These are phyloP conservation scores for Cryphonectria parasitica DNA, from an alignment of 2,329 filamentous ascomycete genomes.

Conservation along the genomic window DNA sequence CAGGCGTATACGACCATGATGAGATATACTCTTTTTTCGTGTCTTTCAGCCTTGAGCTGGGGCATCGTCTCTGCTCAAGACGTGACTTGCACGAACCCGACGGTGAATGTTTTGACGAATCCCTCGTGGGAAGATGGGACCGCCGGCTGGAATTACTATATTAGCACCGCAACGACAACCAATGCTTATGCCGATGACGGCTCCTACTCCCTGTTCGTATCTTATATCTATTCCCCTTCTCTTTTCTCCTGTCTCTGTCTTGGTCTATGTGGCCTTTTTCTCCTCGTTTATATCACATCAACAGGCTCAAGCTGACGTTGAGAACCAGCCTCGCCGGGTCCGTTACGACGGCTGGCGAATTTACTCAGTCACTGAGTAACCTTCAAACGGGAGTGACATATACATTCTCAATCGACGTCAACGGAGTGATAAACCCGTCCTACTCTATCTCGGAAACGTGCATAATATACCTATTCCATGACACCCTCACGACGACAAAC, in stretches of 20 bases:
- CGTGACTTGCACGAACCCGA: not conserved
- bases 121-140: conserved; percentile 12
- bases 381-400: not conserved
- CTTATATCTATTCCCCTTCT: not conserved
- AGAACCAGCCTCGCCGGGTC: not conserved
- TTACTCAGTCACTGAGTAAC: not conserved
- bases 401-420: not conserved
- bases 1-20: not conserved
- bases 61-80: not conserved
- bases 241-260: not conserved
- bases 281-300: not conserved
- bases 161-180: not conserved
- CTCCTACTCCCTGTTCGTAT: not conserved
- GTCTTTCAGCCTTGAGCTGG: not conserved
- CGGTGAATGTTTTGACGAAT: not conserved
- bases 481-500: not conserved
- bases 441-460: not conserved
- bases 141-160: not conserved
- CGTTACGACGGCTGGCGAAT: too few species aligned
- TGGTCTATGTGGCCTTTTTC: too few species aligned
- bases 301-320: not conserved
- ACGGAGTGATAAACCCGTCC: not conserved
- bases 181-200: conserved; percentile 2
- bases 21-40: not conserved
- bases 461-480: not conserved